Evolutionary conservation across 352 stramenopile genomes (phyloP), one percentile per base, ranked within the genome.

Genomic region (Pythium vanterpoolii): DNA sequence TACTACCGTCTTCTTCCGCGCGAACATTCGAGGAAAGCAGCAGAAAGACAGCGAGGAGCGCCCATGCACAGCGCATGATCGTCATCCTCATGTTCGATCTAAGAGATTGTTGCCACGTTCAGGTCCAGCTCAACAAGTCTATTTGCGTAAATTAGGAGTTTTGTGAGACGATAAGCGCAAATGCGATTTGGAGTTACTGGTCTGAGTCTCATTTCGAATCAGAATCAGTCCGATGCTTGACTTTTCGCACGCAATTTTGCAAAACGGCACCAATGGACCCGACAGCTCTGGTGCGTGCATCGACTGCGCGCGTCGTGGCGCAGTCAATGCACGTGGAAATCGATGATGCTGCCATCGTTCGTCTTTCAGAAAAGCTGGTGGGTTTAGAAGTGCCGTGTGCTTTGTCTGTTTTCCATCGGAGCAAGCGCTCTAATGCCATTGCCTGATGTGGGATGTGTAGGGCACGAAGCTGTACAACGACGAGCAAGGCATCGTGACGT

Each of bases 401-500:
- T 31, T 36, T 21, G 21, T 49, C 21, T 39, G 36, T 3, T 5
- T 23, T 38, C 14, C 6, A 55, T 4, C 21, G 42, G 50, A 39
- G 58, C 42, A 42, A 9, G n/a, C n/a, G n/a, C n/a, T n/a, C n/a
- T n/a, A 36, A 27, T 23, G 52, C 18, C 54, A 55, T 33, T 50
- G 43, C 11, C 43, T 7, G 6, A 31, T 50, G 31, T 28, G 14
- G 31, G 11, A 24, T 46, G n/a, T 30, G 19, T 28, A 81, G 74
- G 64, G 74, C 31, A 39, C 69, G 1, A 76, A 63, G 16, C 61
- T 86, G 23, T 59, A 67, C 47, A 30, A 47, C 7, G 64, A 83
- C 11, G 60, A 77, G 24, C 72, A 79, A 21, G 76, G 69, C 7
- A 54, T 77, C 18, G 73, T 83, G 44, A 82, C 73, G 45, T 96